These are phyloP conservation scores for Pseudogymnoascus destructans DNA, from an alignment of 2,329 filamentous ascomycete genomes.

Conservation along the genomic window DNA sequence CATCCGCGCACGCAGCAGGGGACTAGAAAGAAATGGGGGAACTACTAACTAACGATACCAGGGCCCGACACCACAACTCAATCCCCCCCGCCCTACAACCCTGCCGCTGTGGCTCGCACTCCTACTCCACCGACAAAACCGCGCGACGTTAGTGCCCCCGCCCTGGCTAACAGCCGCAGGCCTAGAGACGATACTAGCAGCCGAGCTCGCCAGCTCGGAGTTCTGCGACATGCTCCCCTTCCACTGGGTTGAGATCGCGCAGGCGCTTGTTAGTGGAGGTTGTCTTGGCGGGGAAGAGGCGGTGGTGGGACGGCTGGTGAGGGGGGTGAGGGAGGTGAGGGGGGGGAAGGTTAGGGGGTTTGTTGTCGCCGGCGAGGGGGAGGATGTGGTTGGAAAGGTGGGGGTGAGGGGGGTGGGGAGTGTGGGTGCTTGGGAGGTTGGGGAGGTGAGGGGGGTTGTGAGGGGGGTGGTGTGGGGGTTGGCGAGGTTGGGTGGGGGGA, in stretches of 20 bases:
- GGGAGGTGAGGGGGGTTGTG: slow-evolving; percentile 75
- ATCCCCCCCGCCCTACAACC: slow-evolving; percentile 65
- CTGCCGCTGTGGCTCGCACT: slow-evolving; percentile 91
- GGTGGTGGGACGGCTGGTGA: slow-evolving; percentile 58
- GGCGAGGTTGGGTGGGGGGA: slow-evolving; percentile 67
- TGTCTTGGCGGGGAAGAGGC: slow-evolving; percentile 67
- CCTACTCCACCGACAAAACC: slow-evolving; percentile 83
- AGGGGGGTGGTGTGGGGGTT: slow-evolving; percentile 77
- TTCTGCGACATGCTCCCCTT: slow-evolving; percentile 79
- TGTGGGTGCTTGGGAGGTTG: slow-evolving; percentile 85
- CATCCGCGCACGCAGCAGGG: slow-evolving; percentile 39
- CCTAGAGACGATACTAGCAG: slow-evolving; percentile 62
- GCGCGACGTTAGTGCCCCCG: slow-evolving; percentile 84
- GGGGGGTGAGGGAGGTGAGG: slow-evolving; percentile 75
- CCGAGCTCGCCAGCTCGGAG: slow-evolving; percentile 61
- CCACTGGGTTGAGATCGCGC: slow-evolving; percentile 87
- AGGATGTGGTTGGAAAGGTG: slow-evolving; percentile 80
- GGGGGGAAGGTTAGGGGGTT: slow-evolving; percentile 66
- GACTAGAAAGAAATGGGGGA: slow-evolving; percentile 1
- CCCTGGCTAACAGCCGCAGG: slow-evolving; percentile 73
- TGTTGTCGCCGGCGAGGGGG: slow-evolving; percentile 41
- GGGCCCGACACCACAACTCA: slow-evolving; percentile 65
- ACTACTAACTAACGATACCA: slow-evolving; percentile 28
- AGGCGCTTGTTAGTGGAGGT: slow-evolving; percentile 75
- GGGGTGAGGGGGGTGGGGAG: slow-evolving; percentile 62